Percentiles rank a stretch among this genome's conserved stretches.
Evolutionary conservation across 257 asterid genomes (phyloP).

Genomic region (Mentha longifolia): DNA sequence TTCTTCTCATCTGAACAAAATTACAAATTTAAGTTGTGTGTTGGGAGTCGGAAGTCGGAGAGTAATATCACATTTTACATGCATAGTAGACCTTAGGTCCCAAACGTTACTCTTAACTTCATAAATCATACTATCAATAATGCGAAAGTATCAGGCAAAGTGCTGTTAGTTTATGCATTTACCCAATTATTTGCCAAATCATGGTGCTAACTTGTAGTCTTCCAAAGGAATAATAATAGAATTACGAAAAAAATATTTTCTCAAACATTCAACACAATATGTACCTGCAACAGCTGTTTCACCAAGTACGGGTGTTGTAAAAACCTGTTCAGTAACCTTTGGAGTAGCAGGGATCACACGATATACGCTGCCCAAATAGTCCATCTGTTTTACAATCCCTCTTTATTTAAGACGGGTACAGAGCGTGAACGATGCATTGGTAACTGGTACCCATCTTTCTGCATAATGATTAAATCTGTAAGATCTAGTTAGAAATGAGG

Average conservation of each 20-base stretch:
- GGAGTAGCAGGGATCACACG: constrained; percentile 79
- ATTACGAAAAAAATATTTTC: no score
- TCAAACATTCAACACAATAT: no score
- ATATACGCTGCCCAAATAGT: constrained; percentile 54
- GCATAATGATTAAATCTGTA: constrained; percentile 41
- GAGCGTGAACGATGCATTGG: constrained; percentile 87
- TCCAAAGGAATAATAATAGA: not conserved
- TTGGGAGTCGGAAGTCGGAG: constrained; percentile 26
- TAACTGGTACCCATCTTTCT: constrained; percentile 55
- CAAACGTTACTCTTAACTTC: not conserved
- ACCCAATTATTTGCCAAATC: not conserved
- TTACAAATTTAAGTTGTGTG: constrained; percentile 40
- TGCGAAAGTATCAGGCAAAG: no score
- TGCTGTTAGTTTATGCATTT: not conserved
- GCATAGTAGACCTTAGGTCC: no score
- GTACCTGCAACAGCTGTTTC: constrained; percentile 51
- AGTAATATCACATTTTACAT: not conserved
- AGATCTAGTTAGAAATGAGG: constrained; percentile 30
- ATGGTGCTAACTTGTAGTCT: not conserved
- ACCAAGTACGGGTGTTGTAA: constrained; percentile 43
- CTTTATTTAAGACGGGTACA: constrained; percentile 70
- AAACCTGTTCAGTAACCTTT: constrained; percentile 43
- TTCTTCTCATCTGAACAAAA: constrained; percentile 57
- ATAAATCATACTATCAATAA: no score
- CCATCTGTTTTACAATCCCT: constrained; percentile 65